Percentiles rank a stretch among this genome's conserved stretches.
Conservation (phyloP, 441 rosid genomes). For the Populus hybrid region DNA sequence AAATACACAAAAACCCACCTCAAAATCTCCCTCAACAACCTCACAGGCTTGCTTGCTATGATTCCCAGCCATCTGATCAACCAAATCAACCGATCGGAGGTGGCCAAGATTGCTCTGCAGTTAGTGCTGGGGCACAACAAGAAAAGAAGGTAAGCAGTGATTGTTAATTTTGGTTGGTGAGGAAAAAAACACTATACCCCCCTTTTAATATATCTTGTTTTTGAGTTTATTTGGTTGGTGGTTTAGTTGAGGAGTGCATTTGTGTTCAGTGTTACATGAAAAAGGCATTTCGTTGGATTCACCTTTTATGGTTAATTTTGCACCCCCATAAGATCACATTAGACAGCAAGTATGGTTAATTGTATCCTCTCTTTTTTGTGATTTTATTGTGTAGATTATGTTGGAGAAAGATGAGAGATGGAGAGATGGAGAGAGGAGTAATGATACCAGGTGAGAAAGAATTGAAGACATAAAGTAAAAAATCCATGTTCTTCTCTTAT, state of each 20-base stretch:
- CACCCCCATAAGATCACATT: slow-evolving; percentile 19
- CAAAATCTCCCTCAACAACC: slow-evolving; percentile 9
- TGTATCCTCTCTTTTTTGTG: slow-evolving; percentile 12
- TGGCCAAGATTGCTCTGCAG: slow-evolving; percentile 5
- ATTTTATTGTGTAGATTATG: slow-evolving; percentile 18
- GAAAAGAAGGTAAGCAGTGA: slow-evolving; percentile 12
- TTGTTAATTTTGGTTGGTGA: background rate
- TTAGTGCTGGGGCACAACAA: background rate
- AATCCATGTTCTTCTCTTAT: slow-evolving; percentile 20
- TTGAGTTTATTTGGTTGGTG: background rate
- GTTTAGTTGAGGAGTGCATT: slow-evolving; percentile 32
- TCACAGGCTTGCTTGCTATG: slow-evolving; percentile 22
- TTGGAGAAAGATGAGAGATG: slow-evolving; percentile 14
- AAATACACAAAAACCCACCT: background rate
- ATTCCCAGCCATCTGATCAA: slow-evolving; percentile 27
- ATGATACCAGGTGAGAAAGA: slow-evolving; percentile 52
- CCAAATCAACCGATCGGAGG: slow-evolving; percentile 37
- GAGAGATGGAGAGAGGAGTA: slow-evolving; percentile 25
- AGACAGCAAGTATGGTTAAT: background rate
- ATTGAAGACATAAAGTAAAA: slow-evolving; percentile 15
- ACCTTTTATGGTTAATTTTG: slow-evolving; percentile 25
- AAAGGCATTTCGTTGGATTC: slow-evolving; percentile 9
- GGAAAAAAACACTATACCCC: background rate
- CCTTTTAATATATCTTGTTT: slow-evolving; percentile 6
- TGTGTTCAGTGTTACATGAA: slow-evolving; percentile 12